Evolutionary conservation across 768 basidiomycete species (phyloP).

Genomic region (Leccinum uliginosum): DNA sequence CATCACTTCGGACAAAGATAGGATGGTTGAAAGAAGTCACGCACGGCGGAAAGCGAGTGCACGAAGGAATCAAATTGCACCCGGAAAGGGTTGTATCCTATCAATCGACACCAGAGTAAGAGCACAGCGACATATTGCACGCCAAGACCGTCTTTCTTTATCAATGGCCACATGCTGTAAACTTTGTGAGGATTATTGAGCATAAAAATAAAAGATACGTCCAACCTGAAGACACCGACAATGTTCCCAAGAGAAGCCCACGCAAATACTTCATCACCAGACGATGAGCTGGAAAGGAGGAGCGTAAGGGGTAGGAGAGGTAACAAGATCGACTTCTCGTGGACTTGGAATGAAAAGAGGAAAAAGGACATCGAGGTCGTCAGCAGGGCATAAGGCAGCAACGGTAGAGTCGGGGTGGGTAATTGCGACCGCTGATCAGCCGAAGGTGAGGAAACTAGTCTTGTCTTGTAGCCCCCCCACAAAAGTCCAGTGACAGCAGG

Average conservation of each 20-base stretch:
- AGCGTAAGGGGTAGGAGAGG: slow-evolving; percentile 84
- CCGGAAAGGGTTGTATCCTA: slow-evolving; percentile 72
- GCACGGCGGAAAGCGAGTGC: slow-evolving; percentile 50
- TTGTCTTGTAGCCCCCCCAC: slow-evolving; percentile 34
- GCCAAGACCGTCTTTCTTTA: slow-evolving; percentile 73
- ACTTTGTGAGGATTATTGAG: not conserved
- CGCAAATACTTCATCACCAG: slow-evolving; percentile 22
- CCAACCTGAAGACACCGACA: slow-evolving; percentile 83
- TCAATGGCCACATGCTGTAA: slow-evolving; percentile 88
- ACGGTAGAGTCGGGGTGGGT: slow-evolving; percentile 52
- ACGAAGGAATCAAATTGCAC: slow-evolving; percentile 43
- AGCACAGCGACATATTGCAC: slow-evolving; percentile 68
- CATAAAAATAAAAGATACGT: not conserved
- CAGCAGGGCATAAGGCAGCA: slow-evolving; percentile 79
- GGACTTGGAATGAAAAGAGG: slow-evolving; percentile 94
- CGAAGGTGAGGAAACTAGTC: slow-evolving; percentile 1
- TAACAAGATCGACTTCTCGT: slow-evolving; percentile 88
- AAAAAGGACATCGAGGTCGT: slow-evolving; percentile 89
- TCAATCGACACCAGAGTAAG: slow-evolving; percentile 75
- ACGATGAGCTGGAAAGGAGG: slow-evolving; percentile 50
- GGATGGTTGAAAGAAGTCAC: not conserved
- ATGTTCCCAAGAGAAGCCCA: slow-evolving; percentile 57
- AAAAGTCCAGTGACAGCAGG: slow-evolving; percentile 51
- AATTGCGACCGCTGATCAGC: not conserved
- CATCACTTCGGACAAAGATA: not conserved